Percentiles rank a stretch among this genome's conserved stretches.
Conservation (phyloP, 2,329 filamentous ascomycete genomes). For the Teratosphaeria viscida region DNA sequence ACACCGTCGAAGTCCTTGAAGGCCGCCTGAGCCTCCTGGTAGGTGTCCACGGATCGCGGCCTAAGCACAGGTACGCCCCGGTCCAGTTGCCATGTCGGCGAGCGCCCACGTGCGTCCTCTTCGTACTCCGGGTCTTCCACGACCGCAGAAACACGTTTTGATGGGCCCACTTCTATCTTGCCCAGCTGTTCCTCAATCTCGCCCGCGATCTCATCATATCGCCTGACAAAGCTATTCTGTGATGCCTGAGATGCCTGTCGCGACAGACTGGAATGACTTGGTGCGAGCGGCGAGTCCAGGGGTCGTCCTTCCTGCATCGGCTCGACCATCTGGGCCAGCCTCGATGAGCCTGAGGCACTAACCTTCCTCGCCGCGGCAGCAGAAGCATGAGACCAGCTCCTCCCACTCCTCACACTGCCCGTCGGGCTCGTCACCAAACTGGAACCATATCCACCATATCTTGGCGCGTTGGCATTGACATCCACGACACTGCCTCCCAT, state of each 20-base stretch:
- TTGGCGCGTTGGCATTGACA: conserved; percentile 52
- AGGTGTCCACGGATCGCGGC: conserved; percentile 48
- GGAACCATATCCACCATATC: conserved; percentile 61
- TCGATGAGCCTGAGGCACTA: conserved; percentile 32
- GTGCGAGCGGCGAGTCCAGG: conserved; percentile 22
- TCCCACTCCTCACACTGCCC: conserved; percentile 44
- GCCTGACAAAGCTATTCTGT: conserved; percentile 17
- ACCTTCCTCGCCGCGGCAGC: conserved; percentile 23
- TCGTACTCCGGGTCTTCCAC: not conserved
- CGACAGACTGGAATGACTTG: conserved; percentile 5
- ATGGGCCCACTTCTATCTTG: conserved; percentile 16
- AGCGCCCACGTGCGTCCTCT: not conserved
- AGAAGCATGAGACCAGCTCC: conserved; percentile 28
- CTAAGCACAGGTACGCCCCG: conserved; percentile 16
- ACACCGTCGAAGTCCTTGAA: conserved; percentile 78
- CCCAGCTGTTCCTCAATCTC: conserved; percentile 21
- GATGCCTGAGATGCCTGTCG: conserved; percentile 9
- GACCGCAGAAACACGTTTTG: conserved; percentile 2
- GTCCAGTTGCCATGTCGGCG: not conserved
- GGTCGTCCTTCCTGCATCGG: conserved; percentile 26
- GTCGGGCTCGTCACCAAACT: conserved; percentile 58
- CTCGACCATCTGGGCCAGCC: conserved; percentile 33
- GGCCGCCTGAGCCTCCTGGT: conserved; percentile 53
- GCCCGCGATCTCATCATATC: conserved; percentile 21
- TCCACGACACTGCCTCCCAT: conserved; percentile 56